Conservation (phyloP, 2,329 filamentous ascomycete genomes). For the Herpomyces periplanetae region DNA sequence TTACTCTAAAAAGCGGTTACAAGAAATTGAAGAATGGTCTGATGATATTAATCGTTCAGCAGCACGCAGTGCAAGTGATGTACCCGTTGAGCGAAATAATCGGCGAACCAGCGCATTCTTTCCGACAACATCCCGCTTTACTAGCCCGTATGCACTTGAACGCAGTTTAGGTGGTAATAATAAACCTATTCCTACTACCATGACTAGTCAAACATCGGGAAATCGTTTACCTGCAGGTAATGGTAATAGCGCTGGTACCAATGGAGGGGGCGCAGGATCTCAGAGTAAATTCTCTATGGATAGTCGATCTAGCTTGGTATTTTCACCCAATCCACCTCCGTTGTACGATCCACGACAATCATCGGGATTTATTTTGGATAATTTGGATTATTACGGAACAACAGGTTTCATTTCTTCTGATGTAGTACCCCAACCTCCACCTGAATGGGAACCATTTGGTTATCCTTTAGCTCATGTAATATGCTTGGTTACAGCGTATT, state of each 20-base stretch:
- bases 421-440: constrained; percentile 75
- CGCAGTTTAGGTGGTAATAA: constrained; percentile 13
- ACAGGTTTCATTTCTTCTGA: constrained; percentile 84
- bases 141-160: constrained; percentile 47
- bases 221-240: constrained; percentile 16
- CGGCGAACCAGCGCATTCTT: constrained; percentile 54
- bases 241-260: not conserved
- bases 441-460: constrained; percentile 88
- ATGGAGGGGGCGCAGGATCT: constrained; percentile 13
- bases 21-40: constrained; percentile 88
- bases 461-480: constrained; percentile 76
- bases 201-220: constrained; percentile 54
- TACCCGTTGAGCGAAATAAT: constrained; percentile 24
- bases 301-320: constrained; percentile 9
- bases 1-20: constrained; percentile 42
- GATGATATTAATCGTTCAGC: constrained; percentile 87
- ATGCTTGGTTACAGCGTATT: constrained; percentile 83
- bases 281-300: constrained; percentile 16
- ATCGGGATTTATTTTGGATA: constrained; percentile 12
- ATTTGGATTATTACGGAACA: constrained; percentile 33
- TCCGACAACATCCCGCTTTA: constrained; percentile 75
- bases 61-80: constrained; percentile 21
- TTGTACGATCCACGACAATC: constrained; percentile 14
- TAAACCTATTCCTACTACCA: constrained; percentile 33
- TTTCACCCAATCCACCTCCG: constrained; percentile 8